Evolutionary conservation across 2,329 filamentous ascomycete genomes (phyloP).

Genomic region (Thielaviopsis populi): DNA sequence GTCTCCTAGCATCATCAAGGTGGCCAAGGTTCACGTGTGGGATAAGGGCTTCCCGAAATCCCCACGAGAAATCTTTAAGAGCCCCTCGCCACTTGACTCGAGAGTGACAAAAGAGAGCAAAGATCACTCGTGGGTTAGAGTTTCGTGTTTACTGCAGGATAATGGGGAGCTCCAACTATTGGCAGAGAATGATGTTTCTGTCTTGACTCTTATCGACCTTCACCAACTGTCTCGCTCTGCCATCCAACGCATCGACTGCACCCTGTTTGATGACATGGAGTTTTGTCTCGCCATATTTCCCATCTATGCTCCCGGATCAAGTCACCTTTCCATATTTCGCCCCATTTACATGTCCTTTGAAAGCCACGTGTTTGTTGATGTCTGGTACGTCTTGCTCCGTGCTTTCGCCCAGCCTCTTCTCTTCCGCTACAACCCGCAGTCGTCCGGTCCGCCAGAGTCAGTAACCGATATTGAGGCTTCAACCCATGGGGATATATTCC

Average conservation of each 20-base stretch:
- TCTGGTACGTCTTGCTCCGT: conserved; percentile 85
- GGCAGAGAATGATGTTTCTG: conserved; percentile 65
- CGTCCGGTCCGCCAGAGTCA: conserved; percentile 30
- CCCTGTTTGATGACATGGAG: conserved; percentile 70
- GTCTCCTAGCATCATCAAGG: conserved; percentile 68
- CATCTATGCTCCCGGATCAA: conserved; percentile 66
- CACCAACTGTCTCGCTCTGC: conserved; percentile 80
- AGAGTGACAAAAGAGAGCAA: conserved; percentile 26
- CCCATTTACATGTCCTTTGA: conserved; percentile 83
- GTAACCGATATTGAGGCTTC: conserved; percentile 26
- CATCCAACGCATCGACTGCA: conserved; percentile 77
- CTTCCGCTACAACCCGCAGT: conserved; percentile 47
- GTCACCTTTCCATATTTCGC: conserved; percentile 60
- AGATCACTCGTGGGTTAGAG: conserved; percentile 50
- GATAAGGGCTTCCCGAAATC: conserved; percentile 53
- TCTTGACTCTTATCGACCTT: conserved; percentile 72
- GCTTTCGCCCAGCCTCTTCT: conserved; percentile 87
- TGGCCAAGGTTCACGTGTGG: conserved; percentile 83
- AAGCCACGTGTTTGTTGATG: conserved; percentile 79
- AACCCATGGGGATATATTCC: conserved; percentile 37
- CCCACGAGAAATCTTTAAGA: conserved; percentile 40
- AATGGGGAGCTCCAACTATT: conserved; percentile 89
- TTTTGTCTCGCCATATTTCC: conserved; percentile 93
- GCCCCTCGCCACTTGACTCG: conserved; percentile 42
- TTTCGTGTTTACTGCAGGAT: conserved; percentile 87